Evolutionary conservation across 108 stramenopile species (phyloP).

Genomic region (Discostella stelligeroides): DNA sequence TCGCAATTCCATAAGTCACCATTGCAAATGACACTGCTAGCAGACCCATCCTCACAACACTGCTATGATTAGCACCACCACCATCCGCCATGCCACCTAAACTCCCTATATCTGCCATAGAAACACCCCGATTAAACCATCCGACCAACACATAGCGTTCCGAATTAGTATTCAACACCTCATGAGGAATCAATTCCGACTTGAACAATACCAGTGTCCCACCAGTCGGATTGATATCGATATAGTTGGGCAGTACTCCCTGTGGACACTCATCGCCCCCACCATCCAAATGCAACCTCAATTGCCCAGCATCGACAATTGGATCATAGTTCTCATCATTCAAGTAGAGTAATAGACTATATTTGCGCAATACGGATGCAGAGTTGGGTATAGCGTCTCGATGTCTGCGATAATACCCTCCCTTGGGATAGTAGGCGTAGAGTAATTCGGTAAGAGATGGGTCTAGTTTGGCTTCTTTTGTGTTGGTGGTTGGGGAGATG

Average conservation of each 20-base stretch:
- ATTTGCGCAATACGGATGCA: conserved; percentile 62
- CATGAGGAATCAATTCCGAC: conserved; percentile 70
- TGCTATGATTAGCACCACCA: conserved; percentile 49
- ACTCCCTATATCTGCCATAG: conserved; percentile 50
- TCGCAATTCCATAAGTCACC: too few species aligned
- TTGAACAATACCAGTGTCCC: conserved; percentile 80
- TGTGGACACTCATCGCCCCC: conserved; percentile 58
- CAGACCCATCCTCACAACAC: conserved; percentile 29
- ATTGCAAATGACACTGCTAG: background rate
- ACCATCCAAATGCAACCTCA: conserved; percentile 70
- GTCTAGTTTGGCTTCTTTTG: conserved; percentile 25
- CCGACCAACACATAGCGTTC: conserved; percentile 78
- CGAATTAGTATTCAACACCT: conserved; percentile 72
- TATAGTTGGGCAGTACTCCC: conserved; percentile 51
- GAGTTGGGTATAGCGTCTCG: conserved; percentile 75
- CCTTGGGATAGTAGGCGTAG: conserved; percentile 79
- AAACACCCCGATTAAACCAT: conserved; percentile 68
- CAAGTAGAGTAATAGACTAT: conserved; percentile 71
- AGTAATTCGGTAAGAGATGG: conserved; percentile 55
- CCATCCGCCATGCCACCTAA: conserved; percentile 52
- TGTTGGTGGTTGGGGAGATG: too few species aligned
- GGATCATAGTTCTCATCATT: conserved; percentile 56
- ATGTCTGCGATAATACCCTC: conserved; percentile 80
- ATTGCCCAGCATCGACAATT: conserved; percentile 58
- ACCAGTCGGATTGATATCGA: conserved; percentile 68